Evolutionary conservation across 306 rosid species (phyloP).

Genomic region (Vigna radiata): DNA sequence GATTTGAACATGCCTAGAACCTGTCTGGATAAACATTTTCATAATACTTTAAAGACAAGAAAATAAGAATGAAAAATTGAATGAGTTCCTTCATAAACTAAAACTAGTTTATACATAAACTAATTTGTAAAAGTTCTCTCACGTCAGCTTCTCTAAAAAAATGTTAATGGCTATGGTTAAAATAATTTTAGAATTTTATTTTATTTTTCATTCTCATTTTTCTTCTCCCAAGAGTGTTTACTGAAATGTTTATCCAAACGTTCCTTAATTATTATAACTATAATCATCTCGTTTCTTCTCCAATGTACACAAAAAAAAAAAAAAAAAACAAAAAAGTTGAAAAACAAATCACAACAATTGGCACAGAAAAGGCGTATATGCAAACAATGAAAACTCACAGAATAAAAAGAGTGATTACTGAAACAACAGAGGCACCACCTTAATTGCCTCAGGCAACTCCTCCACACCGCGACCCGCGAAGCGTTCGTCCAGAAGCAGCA

Average conservation of each 20-base stretch:
- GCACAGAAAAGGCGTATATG: constrained; percentile 1
- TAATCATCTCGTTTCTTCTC: neutral
- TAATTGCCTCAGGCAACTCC: constrained; percentile 84
- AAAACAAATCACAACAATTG: neutral
- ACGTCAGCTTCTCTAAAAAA: too few relatives aligned
- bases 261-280: neutral
- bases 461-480: constrained; percentile 52
- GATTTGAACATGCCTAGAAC: neutral
- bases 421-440: constrained; percentile 73
- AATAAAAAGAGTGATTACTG: constrained; percentile 41
- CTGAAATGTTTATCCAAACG: neutral
- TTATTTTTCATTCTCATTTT: too few relatives aligned
- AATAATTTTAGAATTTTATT: too few relatives aligned
- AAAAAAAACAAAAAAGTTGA: too few relatives aligned
- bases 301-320: constrained; percentile 5
- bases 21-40: too few relatives aligned
- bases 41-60: too few relatives aligned
- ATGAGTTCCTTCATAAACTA: too few relatives aligned
- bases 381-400: constrained; percentile 50
- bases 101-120: too few relatives aligned
- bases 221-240: neutral
- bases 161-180: too few relatives aligned
- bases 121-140: too few relatives aligned
- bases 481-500: constrained; percentile 80
- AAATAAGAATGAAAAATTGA: too few relatives aligned